Base-by-base conservation (phyloP, 345 rosid species). In the Nephelium lappaceum region DNA sequence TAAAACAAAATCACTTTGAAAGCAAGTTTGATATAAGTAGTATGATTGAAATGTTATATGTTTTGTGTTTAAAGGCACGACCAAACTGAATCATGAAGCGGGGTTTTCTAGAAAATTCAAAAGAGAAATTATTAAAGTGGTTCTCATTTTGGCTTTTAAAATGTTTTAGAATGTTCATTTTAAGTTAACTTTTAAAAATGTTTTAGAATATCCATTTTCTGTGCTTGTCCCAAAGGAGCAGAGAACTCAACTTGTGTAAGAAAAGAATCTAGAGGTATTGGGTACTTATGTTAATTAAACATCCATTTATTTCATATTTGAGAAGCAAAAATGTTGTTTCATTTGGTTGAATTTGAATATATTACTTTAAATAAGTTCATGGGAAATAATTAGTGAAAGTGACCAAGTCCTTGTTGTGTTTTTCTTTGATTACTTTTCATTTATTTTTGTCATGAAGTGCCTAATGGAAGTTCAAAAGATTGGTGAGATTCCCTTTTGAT, bases 261-360 rank as follows among this genome's bases (percentile, higher is more conserved):
- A n/a, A 75, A 75, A 75, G 78, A 75, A 65, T 75, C 36, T 75
- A 8, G 31, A 47, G 51, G n/a, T 41, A 27, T 24, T 27, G 60
- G 27, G 25, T 11, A 41, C 5, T 62, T 53, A 4, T 27, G 12
- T 15, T 74, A 25, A n/a, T 15, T 74, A 0, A 42, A 62, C 31
- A 61, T 14, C 55, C 55, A 49, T 49, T 58, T 8, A 58, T 25
- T 73, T 4, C 45, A 45, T 5, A 0, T 64, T 6, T n/a, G 23
- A 11, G 68, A 45, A 73, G 62, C 70, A 64, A 72, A 21, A 58
- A 58, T 49, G 6, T 4, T 49, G 55, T 15, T 49, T 49, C 36
- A 58, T 58, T 58, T 58, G 11, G 11, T 31, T n/a, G 63, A 58
- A 58, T 2, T 45, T 45, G 36, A 4, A 31, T 31, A 45, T 45